Conservation (phyloP, 805 yeast species). For the Isabelozyma gotoi region DNA sequence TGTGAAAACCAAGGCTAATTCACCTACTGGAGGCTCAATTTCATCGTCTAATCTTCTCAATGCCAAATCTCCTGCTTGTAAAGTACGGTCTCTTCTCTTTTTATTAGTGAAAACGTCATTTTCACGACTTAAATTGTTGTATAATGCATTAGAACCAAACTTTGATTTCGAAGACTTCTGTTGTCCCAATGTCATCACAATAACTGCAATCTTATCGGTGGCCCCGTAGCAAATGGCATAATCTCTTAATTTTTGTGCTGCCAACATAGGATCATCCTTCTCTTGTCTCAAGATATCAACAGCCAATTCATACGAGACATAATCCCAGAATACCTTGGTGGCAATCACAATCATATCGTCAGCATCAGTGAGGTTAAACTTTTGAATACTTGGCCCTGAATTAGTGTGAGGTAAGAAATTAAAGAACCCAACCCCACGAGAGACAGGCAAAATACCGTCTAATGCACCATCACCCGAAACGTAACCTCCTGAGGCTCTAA, state of each 20-base stretch:
- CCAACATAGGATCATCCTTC: slow-evolving; percentile 79
- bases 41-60: slow-evolving; percentile 84
- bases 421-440: slow-evolving; percentile 91
- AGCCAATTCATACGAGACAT: slow-evolving; percentile 76
- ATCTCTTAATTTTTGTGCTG: slow-evolving; percentile 91
- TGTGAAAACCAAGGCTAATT: slow-evolving; percentile 92
- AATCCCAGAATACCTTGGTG: slow-evolving; percentile 82
- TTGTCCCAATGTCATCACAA: slow-evolving; percentile 71
- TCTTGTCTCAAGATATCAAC: slow-evolving; percentile 87
- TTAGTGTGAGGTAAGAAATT: slow-evolving; percentile 84
- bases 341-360: slow-evolving; percentile 87
- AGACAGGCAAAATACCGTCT: slow-evolving; percentile 79
- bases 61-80: slow-evolving; percentile 56
- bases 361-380: slow-evolving; percentile 56
- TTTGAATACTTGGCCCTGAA: slow-evolving; percentile 79
- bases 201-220: slow-evolving; percentile 71
- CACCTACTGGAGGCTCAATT: slow-evolving; percentile 92
- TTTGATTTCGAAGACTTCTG: slow-evolving; percentile 33
- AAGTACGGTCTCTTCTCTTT: slow-evolving; percentile 43
- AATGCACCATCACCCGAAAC: slow-evolving; percentile 82
- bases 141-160: slow-evolving; percentile 26
- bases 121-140: slow-evolving; percentile 40
- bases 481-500: slow-evolving; percentile 88
- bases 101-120: slow-evolving; percentile 31
- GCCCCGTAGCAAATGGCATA: slow-evolving; percentile 93